A percentile compares a stretch with the other conserved stretches of the same genome.
These are phyloP conservation scores for Teratosphaeria destructans DNA, from an alignment of 2,329 filamentous ascomycete species.

Conservation along the genomic window DNA sequence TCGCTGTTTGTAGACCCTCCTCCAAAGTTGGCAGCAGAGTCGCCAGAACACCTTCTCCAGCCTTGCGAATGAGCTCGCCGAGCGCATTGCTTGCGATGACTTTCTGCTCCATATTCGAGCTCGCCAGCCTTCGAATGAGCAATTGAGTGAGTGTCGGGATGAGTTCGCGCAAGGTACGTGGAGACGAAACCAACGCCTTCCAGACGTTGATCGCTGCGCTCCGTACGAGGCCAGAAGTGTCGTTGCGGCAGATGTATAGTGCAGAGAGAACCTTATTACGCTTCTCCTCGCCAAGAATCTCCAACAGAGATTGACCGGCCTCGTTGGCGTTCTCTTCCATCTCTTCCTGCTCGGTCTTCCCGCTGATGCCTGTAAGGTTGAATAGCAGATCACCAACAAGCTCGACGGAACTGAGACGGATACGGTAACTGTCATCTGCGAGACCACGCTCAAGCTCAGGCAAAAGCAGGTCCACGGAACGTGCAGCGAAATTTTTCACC, in stretches of 20 bases:
- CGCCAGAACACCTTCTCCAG: conserved; percentile 83
- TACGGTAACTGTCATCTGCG: conserved; percentile 95
- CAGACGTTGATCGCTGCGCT: conserved; percentile 85
- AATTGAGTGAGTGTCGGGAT: conserved; percentile 90
- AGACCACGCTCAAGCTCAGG: conserved; percentile 92
- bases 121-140: conserved; percentile 85
- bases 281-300: conserved; percentile 90
- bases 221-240: conserved; percentile 85
- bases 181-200: conserved; percentile 91
- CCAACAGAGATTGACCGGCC: conserved; percentile 83
- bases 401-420: conserved; percentile 95
- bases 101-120: conserved; percentile 96
- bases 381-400: conserved; percentile 93
- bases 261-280: conserved; percentile 96
- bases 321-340: conserved; percentile 74
- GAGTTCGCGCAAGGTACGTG: conserved; percentile 86
- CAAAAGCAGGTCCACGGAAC: conserved; percentile 84
- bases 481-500: conserved; percentile 96
- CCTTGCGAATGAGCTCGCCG: conserved; percentile 92
- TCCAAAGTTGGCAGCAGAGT: conserved; percentile 84
- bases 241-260: conserved; percentile 92
- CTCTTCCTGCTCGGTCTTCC: conserved; percentile 63
- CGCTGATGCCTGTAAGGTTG: conserved; percentile 90
- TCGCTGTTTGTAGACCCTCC: conserved; percentile 77
- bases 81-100: conserved; percentile 95